Evolutionary conservation across 306 rosid genomes (phyloP).

Genomic region (Calophaca sinica): DNA sequence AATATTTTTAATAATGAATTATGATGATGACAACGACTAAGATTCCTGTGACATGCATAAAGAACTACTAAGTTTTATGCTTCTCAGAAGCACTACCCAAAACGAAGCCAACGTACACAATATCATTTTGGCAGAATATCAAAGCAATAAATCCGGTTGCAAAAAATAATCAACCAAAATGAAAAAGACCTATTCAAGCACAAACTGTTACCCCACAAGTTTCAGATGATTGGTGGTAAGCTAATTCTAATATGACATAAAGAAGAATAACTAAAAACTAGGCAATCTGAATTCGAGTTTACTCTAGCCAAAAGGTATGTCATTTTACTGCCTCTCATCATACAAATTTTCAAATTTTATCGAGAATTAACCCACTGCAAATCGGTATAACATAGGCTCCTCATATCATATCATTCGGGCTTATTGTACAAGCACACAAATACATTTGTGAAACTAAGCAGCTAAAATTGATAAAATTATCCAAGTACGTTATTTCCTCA

Average conservation of each 20-base stretch:
- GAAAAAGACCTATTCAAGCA: background rate
- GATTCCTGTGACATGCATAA: background rate
- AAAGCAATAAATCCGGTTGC: background rate
- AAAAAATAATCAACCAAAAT: constrained; percentile 23
- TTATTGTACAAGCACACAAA: background rate
- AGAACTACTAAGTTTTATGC: background rate
- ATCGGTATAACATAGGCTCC: background rate
- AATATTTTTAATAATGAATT: background rate
- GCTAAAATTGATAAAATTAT: constrained; percentile 3
- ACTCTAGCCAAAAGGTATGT: constrained; percentile 1
- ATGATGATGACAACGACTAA: background rate
- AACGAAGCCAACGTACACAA: background rate
- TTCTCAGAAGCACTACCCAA: constrained; percentile 15
- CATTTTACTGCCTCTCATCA: background rate
- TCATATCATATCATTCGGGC: background rate
- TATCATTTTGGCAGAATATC: constrained; percentile 5
- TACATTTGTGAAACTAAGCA: constrained; percentile 12
- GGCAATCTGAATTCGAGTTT: background rate
- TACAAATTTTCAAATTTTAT: constrained; percentile 19
- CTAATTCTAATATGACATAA: background rate
- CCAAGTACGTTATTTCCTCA: constrained; percentile 2
- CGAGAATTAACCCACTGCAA: background rate
- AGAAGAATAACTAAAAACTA: constrained; percentile 16
- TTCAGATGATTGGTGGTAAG: background rate
- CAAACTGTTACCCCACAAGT: constrained; percentile 16